Evolutionary conservation across 2,329 filamentous ascomycete genomes (phyloP).

Genomic region (Aspergillus cejpii): DNA sequence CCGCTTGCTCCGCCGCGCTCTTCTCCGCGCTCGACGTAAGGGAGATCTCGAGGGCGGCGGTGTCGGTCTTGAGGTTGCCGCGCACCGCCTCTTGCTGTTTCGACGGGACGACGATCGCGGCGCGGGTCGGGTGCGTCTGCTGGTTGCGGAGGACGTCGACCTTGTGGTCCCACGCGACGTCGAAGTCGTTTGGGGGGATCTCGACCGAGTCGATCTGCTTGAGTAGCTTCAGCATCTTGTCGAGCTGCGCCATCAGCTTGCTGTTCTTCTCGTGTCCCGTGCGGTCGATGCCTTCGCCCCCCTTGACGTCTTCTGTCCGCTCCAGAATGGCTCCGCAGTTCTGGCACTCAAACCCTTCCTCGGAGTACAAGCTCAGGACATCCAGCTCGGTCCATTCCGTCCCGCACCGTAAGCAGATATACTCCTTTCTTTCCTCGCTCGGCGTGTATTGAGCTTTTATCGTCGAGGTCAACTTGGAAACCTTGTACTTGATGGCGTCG

Average conservation of each 20-base stretch:
- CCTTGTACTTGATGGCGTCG: conserved; percentile 91
- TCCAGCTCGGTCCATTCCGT: conserved; percentile 86
- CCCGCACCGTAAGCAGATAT: conserved; percentile 73
- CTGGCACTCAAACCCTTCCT: conserved; percentile 72
- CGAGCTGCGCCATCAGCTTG: conserved; percentile 45
- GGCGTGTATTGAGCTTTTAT: conserved; percentile 79
- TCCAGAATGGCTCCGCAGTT: conserved; percentile 55
- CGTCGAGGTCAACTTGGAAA: conserved; percentile 79
- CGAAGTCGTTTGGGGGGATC: conserved; percentile 46
- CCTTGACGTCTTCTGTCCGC: conserved; percentile 42
- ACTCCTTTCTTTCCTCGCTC: conserved; percentile 83
- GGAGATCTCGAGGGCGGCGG: conserved; percentile 43
- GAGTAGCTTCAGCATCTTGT: conserved; percentile 42
- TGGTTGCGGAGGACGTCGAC: conserved; percentile 42
- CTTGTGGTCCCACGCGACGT: conserved; percentile 45
- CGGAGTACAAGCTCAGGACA: conserved; percentile 66
- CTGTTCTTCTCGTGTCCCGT: conserved; percentile 47
- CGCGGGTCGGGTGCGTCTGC: conserved; percentile 37
- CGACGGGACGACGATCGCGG: conserved; percentile 37
- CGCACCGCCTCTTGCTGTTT: conserved; percentile 37
- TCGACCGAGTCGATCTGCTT: conserved; percentile 45
- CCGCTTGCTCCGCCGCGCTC: conserved; percentile 44
- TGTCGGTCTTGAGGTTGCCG: conserved; percentile 40
- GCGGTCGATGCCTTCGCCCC: conserved; percentile 39
- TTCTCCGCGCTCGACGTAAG: conserved; percentile 46